Conservation (phyloP, 2,329 filamentous ascomycete genomes). For the Cadophora sp. region DNA sequence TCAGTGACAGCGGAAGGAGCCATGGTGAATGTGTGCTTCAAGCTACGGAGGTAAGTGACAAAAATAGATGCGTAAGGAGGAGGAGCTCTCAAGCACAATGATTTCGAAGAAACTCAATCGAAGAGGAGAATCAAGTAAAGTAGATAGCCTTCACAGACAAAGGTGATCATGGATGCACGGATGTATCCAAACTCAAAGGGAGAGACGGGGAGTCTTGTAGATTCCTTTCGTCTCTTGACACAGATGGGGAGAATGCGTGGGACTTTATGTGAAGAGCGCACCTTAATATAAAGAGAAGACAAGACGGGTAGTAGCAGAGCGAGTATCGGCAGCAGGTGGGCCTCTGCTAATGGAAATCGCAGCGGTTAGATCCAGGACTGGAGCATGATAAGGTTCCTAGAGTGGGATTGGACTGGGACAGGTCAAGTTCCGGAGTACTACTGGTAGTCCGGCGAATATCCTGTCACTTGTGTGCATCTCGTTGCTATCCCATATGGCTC, state of each 20-base stretch:
- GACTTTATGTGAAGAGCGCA: constrained; percentile 10
- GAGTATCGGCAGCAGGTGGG: constrained; percentile 7
- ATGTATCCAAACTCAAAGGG: neutral
- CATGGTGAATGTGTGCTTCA: constrained; percentile 22
- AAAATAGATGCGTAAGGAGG: neutral
- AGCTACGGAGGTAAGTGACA: constrained; percentile 8
- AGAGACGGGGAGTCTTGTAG: neutral
- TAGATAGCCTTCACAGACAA: constrained; percentile 28
- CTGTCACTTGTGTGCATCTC: constrained; percentile 7
- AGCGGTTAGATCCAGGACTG: constrained; percentile 20
- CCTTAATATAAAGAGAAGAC: constrained; percentile 24
- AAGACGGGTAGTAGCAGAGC: constrained; percentile 24
- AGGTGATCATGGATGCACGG: constrained; percentile 28
- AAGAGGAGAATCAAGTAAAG: constrained; percentile 32
- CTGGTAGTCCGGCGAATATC: neutral
- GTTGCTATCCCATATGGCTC: neutral
- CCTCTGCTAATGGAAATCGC: neutral
- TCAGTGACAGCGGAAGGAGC: constrained; percentile 33
- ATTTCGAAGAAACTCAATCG: constrained; percentile 16
- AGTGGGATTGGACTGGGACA: constrained; percentile 6
- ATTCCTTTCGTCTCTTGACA: constrained; percentile 12
- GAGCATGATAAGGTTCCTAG: constrained; percentile 15
- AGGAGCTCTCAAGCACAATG: neutral
- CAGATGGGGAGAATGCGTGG: constrained; percentile 9
- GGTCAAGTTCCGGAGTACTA: neutral